Conservation (phyloP, 164 flowering plant species). For the Macadamia integrifolia region DNA sequence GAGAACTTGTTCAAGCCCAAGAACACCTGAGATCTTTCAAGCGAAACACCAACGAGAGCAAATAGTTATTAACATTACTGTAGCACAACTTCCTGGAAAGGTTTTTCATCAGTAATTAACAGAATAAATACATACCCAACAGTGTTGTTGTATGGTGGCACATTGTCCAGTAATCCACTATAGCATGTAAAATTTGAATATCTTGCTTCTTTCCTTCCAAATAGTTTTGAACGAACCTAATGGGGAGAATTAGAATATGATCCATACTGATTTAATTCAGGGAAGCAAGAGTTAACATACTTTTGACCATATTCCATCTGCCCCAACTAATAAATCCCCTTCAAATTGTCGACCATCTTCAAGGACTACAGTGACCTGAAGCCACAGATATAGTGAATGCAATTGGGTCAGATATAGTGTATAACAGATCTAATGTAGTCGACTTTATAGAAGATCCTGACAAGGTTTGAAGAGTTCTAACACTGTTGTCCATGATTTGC, state of each 20-base stretch:
- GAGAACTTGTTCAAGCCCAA: conserved; percentile 28
- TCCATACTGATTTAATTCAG: no score
- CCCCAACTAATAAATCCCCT: conserved; percentile 36
- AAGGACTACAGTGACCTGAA: conserved; percentile 27
- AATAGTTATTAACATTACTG: no score
- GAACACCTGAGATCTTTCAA: no score
- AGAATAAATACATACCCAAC: no score
- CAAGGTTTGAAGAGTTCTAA: conserved; percentile 17
- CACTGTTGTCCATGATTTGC: neutral
- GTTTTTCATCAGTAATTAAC: no score
- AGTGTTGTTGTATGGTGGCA: no score
- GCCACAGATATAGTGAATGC: conserved; percentile 28
- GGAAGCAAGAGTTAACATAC: conserved; percentile 8
- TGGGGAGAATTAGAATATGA: no score
- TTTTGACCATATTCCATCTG: conserved; percentile 37
- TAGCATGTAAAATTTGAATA: no score
- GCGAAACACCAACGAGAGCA: neutral
- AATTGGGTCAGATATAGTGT: conserved; percentile 24
- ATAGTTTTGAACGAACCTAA: no score
- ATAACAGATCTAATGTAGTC: conserved; percentile 23
- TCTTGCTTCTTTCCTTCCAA: no score
- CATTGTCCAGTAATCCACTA: no score
- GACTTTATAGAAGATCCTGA: conserved; percentile 27
- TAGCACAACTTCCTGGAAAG: no score
- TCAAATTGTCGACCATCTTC: conserved; percentile 25